Percentiles rank a stretch among this genome's conserved stretches.
Conservation (phyloP, 2,329 filamentous ascomycete species). For the Tolypocladium cylindrosporum region DNA sequence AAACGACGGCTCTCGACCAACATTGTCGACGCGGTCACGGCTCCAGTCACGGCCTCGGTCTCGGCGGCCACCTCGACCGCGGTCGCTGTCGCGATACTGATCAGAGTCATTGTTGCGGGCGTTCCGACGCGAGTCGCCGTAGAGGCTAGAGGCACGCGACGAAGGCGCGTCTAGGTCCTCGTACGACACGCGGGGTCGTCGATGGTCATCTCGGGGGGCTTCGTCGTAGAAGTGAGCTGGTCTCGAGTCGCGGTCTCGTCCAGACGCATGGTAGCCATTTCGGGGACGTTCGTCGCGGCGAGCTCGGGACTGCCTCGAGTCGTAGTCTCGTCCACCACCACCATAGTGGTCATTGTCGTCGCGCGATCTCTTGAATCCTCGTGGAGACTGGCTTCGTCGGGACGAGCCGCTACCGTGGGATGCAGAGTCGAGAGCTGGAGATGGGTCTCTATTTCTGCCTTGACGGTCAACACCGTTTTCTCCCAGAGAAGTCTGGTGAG, state of each 20-base stretch:
- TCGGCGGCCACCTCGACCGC: conserved; percentile 13
- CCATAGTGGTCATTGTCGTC: conserved; percentile 51
- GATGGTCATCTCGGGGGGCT: not conserved
- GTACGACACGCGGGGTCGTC: conserved; percentile 2
- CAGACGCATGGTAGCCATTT: conserved; percentile 28
- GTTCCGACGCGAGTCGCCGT: not conserved
- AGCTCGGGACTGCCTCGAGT: conserved; percentile 50
- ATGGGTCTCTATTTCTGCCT: conserved; percentile 65
- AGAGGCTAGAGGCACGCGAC: not conserved
- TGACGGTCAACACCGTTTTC: conserved; percentile 84
- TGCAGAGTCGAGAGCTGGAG: conserved; percentile 40
- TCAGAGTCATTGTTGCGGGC: conserved; percentile 15
- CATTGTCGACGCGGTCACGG: conserved; percentile 9
- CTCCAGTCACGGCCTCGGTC: conserved; percentile 27
- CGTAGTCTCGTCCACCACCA: conserved; percentile 34
- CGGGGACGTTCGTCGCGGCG: conserved; percentile 49
- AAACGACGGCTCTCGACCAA: conserved; percentile 31
- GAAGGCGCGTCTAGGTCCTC: conserved; percentile 2
- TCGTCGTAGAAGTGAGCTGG: conserved; percentile 1
- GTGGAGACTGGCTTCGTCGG: conserved; percentile 48
- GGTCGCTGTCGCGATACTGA: conserved; percentile 33
- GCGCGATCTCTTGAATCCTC: conserved; percentile 56
- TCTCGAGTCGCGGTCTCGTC: conserved; percentile 13
- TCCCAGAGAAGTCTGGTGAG: conserved; percentile 64
- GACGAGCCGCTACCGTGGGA: conserved; percentile 30